Conservation (phyloP, 2,329 filamentous ascomycete genomes). For the Aspergillus japonicus region DNA sequence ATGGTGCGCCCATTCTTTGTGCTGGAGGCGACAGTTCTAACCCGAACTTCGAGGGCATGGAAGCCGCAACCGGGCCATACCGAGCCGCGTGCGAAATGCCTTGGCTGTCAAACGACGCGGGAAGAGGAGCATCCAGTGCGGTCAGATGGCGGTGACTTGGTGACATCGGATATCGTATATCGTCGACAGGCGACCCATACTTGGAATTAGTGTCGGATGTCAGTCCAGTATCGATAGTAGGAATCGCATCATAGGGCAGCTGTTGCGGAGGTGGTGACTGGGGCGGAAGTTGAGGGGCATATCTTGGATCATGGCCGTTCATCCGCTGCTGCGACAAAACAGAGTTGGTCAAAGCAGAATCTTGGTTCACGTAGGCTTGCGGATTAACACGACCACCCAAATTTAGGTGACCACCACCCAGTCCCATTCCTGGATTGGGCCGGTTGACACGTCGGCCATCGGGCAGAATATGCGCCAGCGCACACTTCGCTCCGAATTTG, state of each 20-base stretch:
- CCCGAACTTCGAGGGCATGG: constrained; percentile 87
- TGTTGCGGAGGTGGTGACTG: constrained; percentile 42
- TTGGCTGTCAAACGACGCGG: constrained; percentile 94
- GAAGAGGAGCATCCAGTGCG: constrained; percentile 88
- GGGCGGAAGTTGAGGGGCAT: constrained; percentile 39
- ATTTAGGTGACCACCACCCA: constrained; percentile 61
- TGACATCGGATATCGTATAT: constrained; percentile 75
- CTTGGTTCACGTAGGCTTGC: constrained; percentile 61
- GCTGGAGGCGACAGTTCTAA: constrained; percentile 78
- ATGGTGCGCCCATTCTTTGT: constrained; percentile 62
- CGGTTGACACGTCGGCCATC: constrained; percentile 90
- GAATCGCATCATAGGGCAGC: constrained; percentile 50
- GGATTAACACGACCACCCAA: constrained; percentile 66
- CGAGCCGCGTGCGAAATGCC: constrained; percentile 88
- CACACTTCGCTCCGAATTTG: constrained; percentile 98
- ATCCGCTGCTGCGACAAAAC: constrained; percentile 63
- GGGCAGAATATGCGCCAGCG: constrained; percentile 90
- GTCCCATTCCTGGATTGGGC: constrained; percentile 51
- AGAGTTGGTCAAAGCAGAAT: constrained; percentile 72
- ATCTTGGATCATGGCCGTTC: constrained; percentile 50
- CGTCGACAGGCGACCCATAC: constrained; percentile 82
- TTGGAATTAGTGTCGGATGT: constrained; percentile 59
- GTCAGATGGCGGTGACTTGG: constrained; percentile 73
- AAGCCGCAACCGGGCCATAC: constrained; percentile 86
- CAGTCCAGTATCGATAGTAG: constrained; percentile 59